Evolutionary conservation across 495 filamentous ascomycete genomes (phyloP), one percentile per base, ranked within the genome.

Genomic region (Acidomyces sp.): DNA sequence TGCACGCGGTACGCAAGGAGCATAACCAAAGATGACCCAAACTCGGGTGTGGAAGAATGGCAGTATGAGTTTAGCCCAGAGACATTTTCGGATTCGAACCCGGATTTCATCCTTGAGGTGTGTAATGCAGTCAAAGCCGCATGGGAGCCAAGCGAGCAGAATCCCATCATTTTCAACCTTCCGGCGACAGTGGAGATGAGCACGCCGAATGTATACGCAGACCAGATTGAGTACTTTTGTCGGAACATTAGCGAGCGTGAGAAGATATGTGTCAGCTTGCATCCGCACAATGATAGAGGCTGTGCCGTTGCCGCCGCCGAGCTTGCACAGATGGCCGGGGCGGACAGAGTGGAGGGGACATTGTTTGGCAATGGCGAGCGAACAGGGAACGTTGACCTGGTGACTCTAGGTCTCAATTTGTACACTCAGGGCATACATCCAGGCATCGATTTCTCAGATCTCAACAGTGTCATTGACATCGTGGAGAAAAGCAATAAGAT

Each of bases 141-240:
- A 0, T 97, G 90, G 90, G 87, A 67, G 38, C 88, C 90, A 4
- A 74, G 77, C 0, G 77, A 64, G 15, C 71, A 87, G 56, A 78
- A 80, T 53, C 84, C 80, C 12, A 90, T 97, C 53, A 88, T 97
- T 57, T 95, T 97, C 72, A 97, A 97, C 61, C 72, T 97, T 22
- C 90, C 90, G 7, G 90, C 90, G 6, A 96, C 90, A 0, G 90
- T 97, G 15, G 90, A 96, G 62, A 80, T 95, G 80, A 63, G 85
- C 2, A 97, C 90, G 2, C 90, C 90, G 15, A 97, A 97, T 54
- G 72, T 95, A 36, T 97, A 92, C 55, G 90, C 90, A 20, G 90
- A 97, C 61, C 85, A 93, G 62, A 82, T 97, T 48, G 90, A 97
- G 57, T 94, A 83, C 63, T 97, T 97, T 63, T 92, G 85, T 63